These are phyloP conservation scores for Fusarium tuaranense DNA, from an alignment of 2,329 filamentous ascomycete species.

Conservation along the genomic window DNA sequence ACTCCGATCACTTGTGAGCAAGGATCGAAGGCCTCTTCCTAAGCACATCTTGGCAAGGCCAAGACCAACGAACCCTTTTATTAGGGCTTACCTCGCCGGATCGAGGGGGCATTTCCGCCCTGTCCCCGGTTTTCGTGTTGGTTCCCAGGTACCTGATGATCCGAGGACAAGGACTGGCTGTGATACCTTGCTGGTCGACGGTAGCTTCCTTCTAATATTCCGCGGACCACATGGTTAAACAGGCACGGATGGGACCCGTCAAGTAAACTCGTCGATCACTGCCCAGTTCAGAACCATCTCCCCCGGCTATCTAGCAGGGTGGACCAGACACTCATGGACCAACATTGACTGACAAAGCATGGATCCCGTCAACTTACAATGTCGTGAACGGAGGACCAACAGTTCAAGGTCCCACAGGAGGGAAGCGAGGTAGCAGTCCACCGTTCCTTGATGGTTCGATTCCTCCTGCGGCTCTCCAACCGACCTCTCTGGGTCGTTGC, in stretches of 20 bases:
- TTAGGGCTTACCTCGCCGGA: neutral
- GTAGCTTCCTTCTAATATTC: neutral
- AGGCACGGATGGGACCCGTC: conserved; percentile 4
- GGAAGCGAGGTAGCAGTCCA: neutral
- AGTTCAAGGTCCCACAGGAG: neutral
- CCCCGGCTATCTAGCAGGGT: conserved; percentile 1
- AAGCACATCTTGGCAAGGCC: neutral
- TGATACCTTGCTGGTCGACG: neutral
- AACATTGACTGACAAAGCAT: conserved; percentile 5
- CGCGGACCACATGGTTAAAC: neutral
- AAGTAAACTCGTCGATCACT: conserved; percentile 2
- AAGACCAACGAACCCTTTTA: neutral
- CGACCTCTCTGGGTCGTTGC: neutral
- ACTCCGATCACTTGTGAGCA: neutral
- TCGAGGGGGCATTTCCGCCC: conserved; percentile 1
- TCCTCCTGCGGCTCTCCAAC: neutral
- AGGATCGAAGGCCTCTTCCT: neutral
- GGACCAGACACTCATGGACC: neutral
- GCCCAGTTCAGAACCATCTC: neutral
- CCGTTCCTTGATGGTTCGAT: conserved; percentile 1
- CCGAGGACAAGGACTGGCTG: neutral
- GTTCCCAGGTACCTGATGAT: neutral
- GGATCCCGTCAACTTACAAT: neutral
- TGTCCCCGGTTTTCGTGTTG: neutral
- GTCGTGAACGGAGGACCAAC: neutral